Conservation (phyloP, 352 stramenopile genomes). For the Pythium dissimile region DNA sequence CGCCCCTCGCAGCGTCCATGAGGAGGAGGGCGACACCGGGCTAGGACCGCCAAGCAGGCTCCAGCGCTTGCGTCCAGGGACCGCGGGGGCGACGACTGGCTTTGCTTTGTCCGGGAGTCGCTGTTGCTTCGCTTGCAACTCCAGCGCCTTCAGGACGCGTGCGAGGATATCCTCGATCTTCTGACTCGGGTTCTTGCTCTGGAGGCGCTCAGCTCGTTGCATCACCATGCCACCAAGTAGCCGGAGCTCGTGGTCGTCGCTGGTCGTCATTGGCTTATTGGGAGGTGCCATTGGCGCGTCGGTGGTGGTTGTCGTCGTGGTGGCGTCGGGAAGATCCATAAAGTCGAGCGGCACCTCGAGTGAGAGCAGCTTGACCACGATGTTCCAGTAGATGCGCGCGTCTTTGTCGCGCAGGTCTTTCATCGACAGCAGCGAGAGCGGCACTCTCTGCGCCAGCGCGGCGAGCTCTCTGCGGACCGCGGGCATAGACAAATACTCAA, state of each 20-base stretch:
- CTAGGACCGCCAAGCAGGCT: constrained; percentile 7
- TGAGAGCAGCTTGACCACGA: constrained; percentile 48
- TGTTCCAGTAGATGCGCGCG: constrained; percentile 55
- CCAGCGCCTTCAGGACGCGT: constrained; percentile 8
- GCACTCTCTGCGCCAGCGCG: constrained; percentile 34
- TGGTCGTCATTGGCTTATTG: neutral
- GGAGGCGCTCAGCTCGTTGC: neutral
- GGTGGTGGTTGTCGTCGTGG: constrained; percentile 3
- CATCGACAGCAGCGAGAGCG: constrained; percentile 38
- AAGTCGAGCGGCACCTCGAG: constrained; percentile 42
- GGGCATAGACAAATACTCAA: constrained; percentile 42
- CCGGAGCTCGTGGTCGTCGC: constrained; percentile 8
- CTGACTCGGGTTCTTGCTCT: constrained; percentile 3
- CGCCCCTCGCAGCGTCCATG: too few relatives aligned
- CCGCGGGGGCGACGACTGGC: neutral
- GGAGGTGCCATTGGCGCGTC: neutral
- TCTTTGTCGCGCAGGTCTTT: constrained; percentile 30
- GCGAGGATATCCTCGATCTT: constrained; percentile 6
- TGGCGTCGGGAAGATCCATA: constrained; percentile 32
- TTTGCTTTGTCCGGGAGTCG: neutral
- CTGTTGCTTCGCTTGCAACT: constrained; percentile 7
- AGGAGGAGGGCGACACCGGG: neutral
- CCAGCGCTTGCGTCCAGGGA: constrained; percentile 5
- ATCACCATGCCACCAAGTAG: constrained; percentile 6
- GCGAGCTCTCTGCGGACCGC: constrained; percentile 43